A percentile compares a stretch with the other conserved stretches of the same genome.
Conservation (phyloP, 1,139 yeast genomes). For the Suzukiozyma palmioleophila region DNA sequence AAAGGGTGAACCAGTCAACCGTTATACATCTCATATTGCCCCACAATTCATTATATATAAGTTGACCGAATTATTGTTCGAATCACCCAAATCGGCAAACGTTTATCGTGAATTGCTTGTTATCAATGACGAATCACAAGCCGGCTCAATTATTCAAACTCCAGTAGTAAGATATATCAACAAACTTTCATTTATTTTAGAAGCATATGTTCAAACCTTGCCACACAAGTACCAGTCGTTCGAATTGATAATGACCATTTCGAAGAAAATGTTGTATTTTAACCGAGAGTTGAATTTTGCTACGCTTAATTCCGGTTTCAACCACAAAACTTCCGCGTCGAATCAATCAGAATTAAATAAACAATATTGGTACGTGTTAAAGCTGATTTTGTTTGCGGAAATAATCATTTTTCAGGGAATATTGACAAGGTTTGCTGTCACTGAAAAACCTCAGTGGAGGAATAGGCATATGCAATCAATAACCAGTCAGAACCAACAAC, state of each 20-base stretch:
- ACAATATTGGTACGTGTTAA: conserved; percentile 36
- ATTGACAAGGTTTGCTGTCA: conserved; percentile 32
- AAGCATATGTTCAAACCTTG: conserved; percentile 24
- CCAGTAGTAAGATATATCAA: conserved; percentile 52
- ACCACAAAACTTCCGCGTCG: conserved; percentile 13
- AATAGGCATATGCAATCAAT: conserved; percentile 4
- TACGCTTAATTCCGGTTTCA: conserved; percentile 21
- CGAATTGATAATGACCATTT: conserved; percentile 17
- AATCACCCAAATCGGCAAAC: conserved; percentile 11
- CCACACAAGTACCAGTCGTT: conserved; percentile 14
- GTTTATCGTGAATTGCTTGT: conserved; percentile 19
- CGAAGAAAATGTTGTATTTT: conserved; percentile 21
- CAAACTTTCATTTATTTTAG: conserved; percentile 44
- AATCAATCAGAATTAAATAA: conserved; percentile 13
- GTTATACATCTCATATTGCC: conserved; percentile 23
- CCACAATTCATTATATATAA: conserved; percentile 19
- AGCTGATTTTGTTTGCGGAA: conserved; percentile 46
- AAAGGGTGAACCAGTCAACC: conserved; percentile 18
- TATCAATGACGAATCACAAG: conserved; percentile 7
- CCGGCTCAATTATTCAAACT: conserved; percentile 16
- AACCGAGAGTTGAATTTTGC: conserved; percentile 22
- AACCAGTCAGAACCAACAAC: conserved; percentile 24
- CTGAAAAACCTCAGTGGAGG: conserved; percentile 7
- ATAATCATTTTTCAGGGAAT: conserved; percentile 56
- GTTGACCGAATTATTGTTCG: conserved; percentile 21